phyloP scores from a whole-genome alignment of 306 rosid genomes.

The Vigna reflexopilosa region DNA sequence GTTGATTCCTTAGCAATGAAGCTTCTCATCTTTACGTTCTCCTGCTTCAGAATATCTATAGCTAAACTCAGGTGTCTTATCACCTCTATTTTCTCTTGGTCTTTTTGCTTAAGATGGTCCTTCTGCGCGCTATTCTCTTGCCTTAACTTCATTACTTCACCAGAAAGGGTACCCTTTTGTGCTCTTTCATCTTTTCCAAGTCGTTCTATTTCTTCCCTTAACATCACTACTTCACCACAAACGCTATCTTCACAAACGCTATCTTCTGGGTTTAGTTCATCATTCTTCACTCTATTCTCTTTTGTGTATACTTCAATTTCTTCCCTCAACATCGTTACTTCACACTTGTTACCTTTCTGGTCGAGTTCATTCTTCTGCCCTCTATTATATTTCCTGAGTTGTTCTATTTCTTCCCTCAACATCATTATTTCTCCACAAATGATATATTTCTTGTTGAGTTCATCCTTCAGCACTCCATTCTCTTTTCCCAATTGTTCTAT shows the following conservation, averaged over 20 bases:
- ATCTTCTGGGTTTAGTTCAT: not conserved
- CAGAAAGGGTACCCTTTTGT: constrained; percentile 53
- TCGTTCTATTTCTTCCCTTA: constrained; percentile 58
- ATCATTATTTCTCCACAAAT: constrained; percentile 48
- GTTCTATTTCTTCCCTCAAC: constrained; percentile 58
- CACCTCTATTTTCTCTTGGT: constrained; percentile 79
- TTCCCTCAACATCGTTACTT: constrained; percentile 24
- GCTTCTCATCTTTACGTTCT: constrained; percentile 66
- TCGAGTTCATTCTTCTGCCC: not conserved
- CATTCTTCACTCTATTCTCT: constrained; percentile 51
- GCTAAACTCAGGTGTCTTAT: constrained; percentile 79
- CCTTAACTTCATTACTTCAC: constrained; percentile 57
- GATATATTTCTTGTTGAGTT: constrained; percentile 4
- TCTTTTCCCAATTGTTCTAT: constrained; percentile 55
- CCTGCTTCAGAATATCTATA: constrained; percentile 74
- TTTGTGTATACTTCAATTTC: constrained; percentile 45
- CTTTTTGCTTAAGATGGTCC: constrained; percentile 66
- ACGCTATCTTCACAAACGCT: not conserved
- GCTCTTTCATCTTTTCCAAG: constrained; percentile 59
- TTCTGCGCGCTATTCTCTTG: constrained; percentile 59
- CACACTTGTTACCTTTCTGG: constrained; percentile 58
- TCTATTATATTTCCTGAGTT: constrained; percentile 58
- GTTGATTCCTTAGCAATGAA: constrained; percentile 49
- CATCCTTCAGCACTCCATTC: constrained; percentile 45
- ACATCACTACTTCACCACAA: constrained; percentile 49